Conservation (phyloP, 202 grass and related monocot genomes). For the Panicum virgatum region DNA sequence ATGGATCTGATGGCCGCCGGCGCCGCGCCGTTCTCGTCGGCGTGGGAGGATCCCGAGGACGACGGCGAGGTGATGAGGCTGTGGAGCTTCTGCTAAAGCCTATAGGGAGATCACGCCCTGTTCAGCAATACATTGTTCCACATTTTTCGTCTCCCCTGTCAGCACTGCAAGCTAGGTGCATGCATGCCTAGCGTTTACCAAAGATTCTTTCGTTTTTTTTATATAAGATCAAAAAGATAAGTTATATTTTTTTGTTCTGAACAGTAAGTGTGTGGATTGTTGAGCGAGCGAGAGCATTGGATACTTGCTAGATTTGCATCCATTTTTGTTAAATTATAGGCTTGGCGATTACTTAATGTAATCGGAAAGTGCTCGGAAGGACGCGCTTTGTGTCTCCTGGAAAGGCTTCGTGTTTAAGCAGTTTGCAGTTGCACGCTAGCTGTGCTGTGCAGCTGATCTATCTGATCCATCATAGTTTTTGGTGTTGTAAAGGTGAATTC, state of each 20-base stretch:
- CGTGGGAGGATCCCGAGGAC: constrained; percentile 66
- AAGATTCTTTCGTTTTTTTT: constrained; percentile 46
- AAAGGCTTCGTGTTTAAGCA: constrained; percentile 41
- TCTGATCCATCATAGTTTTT: constrained; percentile 29
- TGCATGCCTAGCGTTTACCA: constrained; percentile 15
- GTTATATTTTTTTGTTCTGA: not conserved
- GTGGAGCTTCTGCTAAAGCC: constrained; percentile 62
- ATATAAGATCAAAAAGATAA: constrained; percentile 10
- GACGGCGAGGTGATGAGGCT: constrained; percentile 58
- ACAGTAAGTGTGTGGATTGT: constrained; percentile 21
- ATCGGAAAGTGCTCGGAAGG: constrained; percentile 35
- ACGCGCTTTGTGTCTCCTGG: constrained; percentile 51
- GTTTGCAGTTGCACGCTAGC: constrained; percentile 34
- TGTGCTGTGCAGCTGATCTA: constrained; percentile 22
- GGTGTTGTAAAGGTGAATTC: constrained; percentile 49
- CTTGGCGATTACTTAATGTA: constrained; percentile 36
- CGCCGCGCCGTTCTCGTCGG: constrained; percentile 26
- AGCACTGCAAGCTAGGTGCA: constrained; percentile 30
- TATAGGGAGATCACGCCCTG: not conserved
- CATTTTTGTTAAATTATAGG: constrained; percentile 1
- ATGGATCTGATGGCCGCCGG: constrained; percentile 42
- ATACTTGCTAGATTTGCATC: constrained; percentile 47
- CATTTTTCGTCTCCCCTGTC: not conserved
- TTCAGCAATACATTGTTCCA: not conserved
- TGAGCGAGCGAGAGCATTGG: constrained; percentile 39